phyloP scores from a whole-genome alignment of 2,329 filamentous ascomycete species.

The Talaromyces sp. region DNA sequence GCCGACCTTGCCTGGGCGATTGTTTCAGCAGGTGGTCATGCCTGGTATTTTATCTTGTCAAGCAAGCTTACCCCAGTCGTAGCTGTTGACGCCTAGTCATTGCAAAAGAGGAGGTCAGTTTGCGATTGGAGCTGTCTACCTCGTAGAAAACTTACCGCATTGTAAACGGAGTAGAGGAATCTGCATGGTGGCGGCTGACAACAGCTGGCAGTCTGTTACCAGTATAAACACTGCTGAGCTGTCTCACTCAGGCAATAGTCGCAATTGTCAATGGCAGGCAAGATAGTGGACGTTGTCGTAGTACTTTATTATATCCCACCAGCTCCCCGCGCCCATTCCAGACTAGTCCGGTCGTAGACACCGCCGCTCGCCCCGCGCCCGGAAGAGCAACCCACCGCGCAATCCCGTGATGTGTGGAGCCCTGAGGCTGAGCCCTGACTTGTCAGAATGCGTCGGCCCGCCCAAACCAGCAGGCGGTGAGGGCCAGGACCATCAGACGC shows the following conservation, averaged over 20 bases:
- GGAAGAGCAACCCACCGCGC: neutral
- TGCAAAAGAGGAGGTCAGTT: neutral
- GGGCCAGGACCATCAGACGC: neutral
- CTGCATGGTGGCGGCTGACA: conserved; percentile 49
- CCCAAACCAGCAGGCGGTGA: neutral
- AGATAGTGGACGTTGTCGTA: neutral
- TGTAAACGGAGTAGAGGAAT: conserved; percentile 76
- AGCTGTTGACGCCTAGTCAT: conserved; percentile 79
- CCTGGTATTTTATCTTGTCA: conserved; percentile 12
- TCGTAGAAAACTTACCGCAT: conserved; percentile 44
- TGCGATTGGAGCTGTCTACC: neutral
- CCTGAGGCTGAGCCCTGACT: neutral
- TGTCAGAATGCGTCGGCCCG: neutral
- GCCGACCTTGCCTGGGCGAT: conserved; percentile 69
- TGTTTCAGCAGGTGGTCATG: conserved; percentile 19
- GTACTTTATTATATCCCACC: neutral
- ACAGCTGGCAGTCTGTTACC: too few species aligned
- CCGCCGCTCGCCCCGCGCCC: neutral
- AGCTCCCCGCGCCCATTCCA: neutral
- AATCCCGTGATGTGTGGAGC: conserved; percentile 2
- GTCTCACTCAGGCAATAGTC: neutral
- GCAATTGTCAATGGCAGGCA: neutral
- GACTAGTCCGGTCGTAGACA: neutral
- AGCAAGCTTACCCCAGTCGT: conserved; percentile 74
- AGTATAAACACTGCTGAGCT: neutral